Evolutionary conservation across 345 rosid genomes (phyloP), one percentile per base, ranked within the genome.

Genomic region (Citrus hindsii): DNA sequence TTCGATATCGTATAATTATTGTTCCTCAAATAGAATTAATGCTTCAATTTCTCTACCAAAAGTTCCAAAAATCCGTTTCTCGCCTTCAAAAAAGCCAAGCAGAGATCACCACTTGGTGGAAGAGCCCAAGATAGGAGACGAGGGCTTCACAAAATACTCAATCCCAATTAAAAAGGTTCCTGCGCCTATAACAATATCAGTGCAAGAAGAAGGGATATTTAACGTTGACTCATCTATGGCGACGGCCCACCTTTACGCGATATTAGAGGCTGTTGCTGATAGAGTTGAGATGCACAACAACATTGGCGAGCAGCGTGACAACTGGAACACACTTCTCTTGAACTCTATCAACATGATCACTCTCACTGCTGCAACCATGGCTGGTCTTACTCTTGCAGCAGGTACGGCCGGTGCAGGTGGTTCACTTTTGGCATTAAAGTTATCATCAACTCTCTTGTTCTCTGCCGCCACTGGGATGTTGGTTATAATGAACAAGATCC

Each of bases 241-340:
- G 69, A 84, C 82, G 25, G 62, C 83, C n/a, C 84, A 86, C 56
- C 87, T 92, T 22, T 82, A 83, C 46, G 87, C 85, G 0, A 87
- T 91, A 62, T 77, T 91, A 69, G 95, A 86, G 66, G 89, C 83
- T 27, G 88, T 91, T 67, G 78, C 87, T 53, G 93, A 92, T 59
- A 84, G 95, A 72, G 82, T 90, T 3, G 93, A 90, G 87, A 92
- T 90, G 93, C 97, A 92, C 79, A 79, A 84, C 21, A 92, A 91
- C 82, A 53, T 92, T 0, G 88, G 89, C 14, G 87, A 91, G 81
- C 97, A 92, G 56, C 82, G 95, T 4, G 85, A 89, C 22, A 87
- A 86, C 71, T 89, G 95, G 97, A 92, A 92, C 80, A 79, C 84
- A 35, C 86, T 91, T 6, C 79, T 91, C 40, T 84, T 92, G 65